phyloP scores from a whole-genome alignment of 2,329 filamentous ascomycete genomes.

The Didymella keratinophila region DNA sequence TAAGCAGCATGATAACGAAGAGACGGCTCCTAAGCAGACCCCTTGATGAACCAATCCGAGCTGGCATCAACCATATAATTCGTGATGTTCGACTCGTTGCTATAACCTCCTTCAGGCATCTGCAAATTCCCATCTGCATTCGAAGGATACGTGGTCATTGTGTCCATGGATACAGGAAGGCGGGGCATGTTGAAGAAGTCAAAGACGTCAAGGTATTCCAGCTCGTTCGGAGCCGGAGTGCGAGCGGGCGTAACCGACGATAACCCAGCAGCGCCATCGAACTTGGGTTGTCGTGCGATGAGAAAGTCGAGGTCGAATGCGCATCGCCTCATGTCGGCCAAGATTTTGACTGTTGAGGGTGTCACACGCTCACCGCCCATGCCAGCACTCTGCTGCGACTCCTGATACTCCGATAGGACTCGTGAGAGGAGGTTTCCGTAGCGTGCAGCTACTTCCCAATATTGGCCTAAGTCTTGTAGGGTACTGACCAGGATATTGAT shows the following conservation, averaged over 20 bases:
- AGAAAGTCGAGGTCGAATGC: constrained; percentile 91
- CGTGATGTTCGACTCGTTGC: constrained; percentile 77
- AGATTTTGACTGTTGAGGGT: constrained; percentile 82
- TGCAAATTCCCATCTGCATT: constrained; percentile 36
- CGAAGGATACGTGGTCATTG: constrained; percentile 39
- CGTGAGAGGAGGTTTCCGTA: constrained; percentile 82
- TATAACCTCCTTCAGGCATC: constrained; percentile 38
- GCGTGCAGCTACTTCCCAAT: constrained; percentile 85
- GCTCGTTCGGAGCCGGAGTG: constrained; percentile 78
- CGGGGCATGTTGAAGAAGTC: constrained; percentile 93
- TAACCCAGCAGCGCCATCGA: constrained; percentile 46
- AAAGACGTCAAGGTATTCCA: constrained; percentile 92
- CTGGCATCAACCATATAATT: constrained; percentile 79
- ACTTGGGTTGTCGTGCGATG: constrained; percentile 78
- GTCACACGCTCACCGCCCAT: constrained; percentile 75
- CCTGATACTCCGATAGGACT: constrained; percentile 84
- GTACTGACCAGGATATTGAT: constrained; percentile 84
- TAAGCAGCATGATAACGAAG: not conserved
- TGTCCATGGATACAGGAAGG: constrained; percentile 59
- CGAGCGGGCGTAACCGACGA: constrained; percentile 63
- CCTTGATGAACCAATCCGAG: constrained; percentile 72
- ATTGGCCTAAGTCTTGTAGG: constrained; percentile 78
- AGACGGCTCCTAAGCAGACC: constrained; percentile 21
- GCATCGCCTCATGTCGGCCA: constrained; percentile 90
- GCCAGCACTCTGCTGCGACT: constrained; percentile 70